A percentile compares a stretch with the other conserved stretches of the same genome.
Conservation (phyloP, 1,284 basidiomycete species). For the Ustilago cynodontis region DNA sequence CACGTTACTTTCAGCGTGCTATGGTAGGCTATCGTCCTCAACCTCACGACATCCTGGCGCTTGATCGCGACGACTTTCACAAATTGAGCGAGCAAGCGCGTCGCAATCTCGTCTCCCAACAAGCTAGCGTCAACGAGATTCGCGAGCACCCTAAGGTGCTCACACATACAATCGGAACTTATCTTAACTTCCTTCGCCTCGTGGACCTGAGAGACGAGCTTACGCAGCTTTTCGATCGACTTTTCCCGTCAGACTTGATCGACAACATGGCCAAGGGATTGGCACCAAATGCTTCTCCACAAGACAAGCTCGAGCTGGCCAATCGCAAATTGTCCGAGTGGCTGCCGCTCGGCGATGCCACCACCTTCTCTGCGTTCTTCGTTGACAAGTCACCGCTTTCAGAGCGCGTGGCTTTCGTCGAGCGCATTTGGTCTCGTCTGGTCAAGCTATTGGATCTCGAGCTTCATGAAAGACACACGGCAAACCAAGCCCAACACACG, state of each 20-base stretch:
- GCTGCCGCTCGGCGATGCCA: constrained; percentile 28
- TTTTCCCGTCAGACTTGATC: constrained; percentile 28
- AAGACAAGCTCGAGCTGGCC: constrained; percentile 40
- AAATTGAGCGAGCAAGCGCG: constrained; percentile 25
- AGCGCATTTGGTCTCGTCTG: constrained; percentile 21
- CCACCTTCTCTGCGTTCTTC: constrained; percentile 20
- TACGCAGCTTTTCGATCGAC: constrained; percentile 23
- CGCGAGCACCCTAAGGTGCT: constrained; percentile 30
- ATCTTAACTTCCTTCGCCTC: constrained; percentile 15
- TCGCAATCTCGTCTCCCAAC: constrained; percentile 44
- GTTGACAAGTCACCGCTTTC: background rate
- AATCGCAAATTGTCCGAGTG: constrained; percentile 29
- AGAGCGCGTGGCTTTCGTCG: constrained; percentile 7
- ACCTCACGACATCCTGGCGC: background rate
- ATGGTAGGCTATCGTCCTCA: background rate
- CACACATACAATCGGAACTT: constrained; percentile 25
- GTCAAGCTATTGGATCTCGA: constrained; percentile 26
- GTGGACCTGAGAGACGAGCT: constrained; percentile 14
- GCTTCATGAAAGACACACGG: constrained; percentile 8
- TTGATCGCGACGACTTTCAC: constrained; percentile 24
- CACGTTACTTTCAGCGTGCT: constrained; percentile 26
- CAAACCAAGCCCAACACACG: background rate
- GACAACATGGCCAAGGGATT: constrained; percentile 23
- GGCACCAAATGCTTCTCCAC: constrained; percentile 21
- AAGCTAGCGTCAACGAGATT: constrained; percentile 32